These are phyloP conservation scores for Chaetomium cochliodes DNA, from an alignment of 495 filamentous ascomycete species.

Conservation along the genomic window DNA sequence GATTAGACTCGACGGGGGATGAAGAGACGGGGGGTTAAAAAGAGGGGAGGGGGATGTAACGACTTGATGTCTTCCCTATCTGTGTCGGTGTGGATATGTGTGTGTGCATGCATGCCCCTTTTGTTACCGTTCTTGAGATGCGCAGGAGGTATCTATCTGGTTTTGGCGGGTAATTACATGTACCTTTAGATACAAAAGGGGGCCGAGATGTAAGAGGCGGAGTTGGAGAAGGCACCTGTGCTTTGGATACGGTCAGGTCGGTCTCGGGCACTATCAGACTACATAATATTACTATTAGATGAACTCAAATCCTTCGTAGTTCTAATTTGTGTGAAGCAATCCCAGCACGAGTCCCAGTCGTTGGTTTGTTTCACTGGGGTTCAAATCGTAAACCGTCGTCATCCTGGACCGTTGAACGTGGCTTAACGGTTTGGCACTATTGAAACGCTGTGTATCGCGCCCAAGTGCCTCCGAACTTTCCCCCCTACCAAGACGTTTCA, in stretches of 20 bases:
- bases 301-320: neutral
- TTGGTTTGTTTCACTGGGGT: neutral
- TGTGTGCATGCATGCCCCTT: neutral
- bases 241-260: neutral
- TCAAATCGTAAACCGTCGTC: neutral
- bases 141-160: neutral
- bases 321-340: too few relatives aligned
- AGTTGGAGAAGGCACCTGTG: neutral
- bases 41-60: neutral
- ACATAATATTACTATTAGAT: neutral
- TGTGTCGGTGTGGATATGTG: neutral
- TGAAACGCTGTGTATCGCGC: neutral
- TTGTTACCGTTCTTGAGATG: neutral
- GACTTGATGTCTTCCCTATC: neutral
- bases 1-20: conserved; percentile 7
- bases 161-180: neutral
- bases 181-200: conserved; percentile 1
- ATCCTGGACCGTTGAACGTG: neutral
- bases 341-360: too few relatives aligned
- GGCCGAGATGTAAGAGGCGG: neutral
- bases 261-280: neutral
- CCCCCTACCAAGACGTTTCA: neutral
- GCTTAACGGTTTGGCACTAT: neutral
- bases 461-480: too few relatives aligned
- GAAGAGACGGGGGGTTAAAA: too few relatives aligned